These are phyloP conservation scores for Candida manassasensis DNA, from an alignment of 805 yeast species.

Conservation along the genomic window DNA sequence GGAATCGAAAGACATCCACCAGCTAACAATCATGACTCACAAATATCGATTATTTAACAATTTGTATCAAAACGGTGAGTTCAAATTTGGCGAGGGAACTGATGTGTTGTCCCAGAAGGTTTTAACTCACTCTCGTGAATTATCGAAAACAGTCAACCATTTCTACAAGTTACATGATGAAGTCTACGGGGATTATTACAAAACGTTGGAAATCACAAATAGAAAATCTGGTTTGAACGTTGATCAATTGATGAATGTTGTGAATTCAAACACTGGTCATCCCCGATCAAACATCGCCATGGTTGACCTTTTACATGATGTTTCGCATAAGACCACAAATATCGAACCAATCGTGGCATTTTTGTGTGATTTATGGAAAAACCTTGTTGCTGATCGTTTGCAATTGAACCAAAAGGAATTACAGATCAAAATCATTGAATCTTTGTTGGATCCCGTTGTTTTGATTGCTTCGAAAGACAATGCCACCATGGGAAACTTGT, in stretches of 20 bases:
- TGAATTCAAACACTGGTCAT: constrained; percentile 19
- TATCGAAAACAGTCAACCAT: constrained; percentile 19
- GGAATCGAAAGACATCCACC: constrained; percentile 17
- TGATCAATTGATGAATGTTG: constrained; percentile 6
- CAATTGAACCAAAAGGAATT: constrained; percentile 60
- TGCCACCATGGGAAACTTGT: constrained; percentile 18
- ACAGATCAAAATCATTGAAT: constrained; percentile 54
- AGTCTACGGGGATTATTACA: constrained; percentile 22
- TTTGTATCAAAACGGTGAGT: constrained; percentile 10
- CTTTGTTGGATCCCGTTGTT: constrained; percentile 40
- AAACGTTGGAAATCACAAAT: constrained; percentile 3
- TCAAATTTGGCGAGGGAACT: constrained; percentile 2
- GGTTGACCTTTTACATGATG: constrained; percentile 14
- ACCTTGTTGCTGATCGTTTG: constrained; percentile 53
- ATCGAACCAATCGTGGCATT: constrained; percentile 24
- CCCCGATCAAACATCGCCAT: constrained; percentile 22
- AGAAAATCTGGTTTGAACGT: background rate
- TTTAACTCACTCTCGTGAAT: constrained; percentile 7
- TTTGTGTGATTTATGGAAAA: constrained; percentile 51
- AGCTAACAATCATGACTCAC: constrained; percentile 13
- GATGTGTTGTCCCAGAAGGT: constrained; percentile 1
- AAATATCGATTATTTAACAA: constrained; percentile 28
- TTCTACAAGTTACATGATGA: constrained; percentile 43
- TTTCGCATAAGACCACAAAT: constrained; percentile 9
- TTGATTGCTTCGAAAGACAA: constrained; percentile 32